Evolutionary conservation across 176 grass and related monocot genomes (phyloP).

Genomic region (Otatea glauca): DNA sequence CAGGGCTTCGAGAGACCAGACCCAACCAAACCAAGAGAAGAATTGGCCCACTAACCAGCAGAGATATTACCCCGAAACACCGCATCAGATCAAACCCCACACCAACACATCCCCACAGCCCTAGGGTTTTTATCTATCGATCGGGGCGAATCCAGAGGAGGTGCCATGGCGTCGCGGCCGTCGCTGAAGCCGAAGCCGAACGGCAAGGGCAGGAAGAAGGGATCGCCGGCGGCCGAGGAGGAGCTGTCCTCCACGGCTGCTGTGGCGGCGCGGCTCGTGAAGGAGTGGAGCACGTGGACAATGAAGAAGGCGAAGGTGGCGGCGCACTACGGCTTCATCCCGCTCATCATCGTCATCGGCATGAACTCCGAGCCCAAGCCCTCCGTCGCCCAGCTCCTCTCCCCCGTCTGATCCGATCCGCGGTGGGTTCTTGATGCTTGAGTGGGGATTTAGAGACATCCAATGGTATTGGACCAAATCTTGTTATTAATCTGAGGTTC

Average conservation of each 20-base stretch:
- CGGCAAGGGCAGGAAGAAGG: constrained; percentile 53
- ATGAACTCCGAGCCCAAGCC: constrained; percentile 89
- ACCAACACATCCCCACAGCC: background rate
- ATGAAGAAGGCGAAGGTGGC: constrained; percentile 86
- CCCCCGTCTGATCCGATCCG: constrained; percentile 58
- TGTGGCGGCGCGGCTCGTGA: constrained; percentile 46
- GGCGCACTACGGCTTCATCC: constrained; percentile 91
- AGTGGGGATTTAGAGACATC: background rate
- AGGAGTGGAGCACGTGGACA: constrained; percentile 86
- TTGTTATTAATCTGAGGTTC: background rate
- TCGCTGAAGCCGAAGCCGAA: constrained; percentile 52
- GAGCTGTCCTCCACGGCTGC: constrained; percentile 28
- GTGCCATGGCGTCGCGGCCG: constrained; percentile 60
- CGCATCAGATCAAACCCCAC: constrained; percentile 26
- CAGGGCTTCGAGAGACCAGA: background rate
- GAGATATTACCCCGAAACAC: constrained; percentile 25
- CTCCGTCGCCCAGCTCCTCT: constrained; percentile 61
- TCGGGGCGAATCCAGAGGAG: background rate
- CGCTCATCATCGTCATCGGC: constrained; percentile 81
- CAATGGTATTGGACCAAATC: constrained; percentile 2
- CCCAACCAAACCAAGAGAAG: background rate
- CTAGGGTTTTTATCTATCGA: constrained; percentile 53
- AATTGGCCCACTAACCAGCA: constrained; percentile 14
- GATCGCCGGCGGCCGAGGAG: constrained; percentile 25
- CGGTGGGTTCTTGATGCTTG: background rate